Evolutionary conservation across 2,329 filamentous ascomycete species (phyloP).

Genomic region (Thermomyces lanuginosus): DNA sequence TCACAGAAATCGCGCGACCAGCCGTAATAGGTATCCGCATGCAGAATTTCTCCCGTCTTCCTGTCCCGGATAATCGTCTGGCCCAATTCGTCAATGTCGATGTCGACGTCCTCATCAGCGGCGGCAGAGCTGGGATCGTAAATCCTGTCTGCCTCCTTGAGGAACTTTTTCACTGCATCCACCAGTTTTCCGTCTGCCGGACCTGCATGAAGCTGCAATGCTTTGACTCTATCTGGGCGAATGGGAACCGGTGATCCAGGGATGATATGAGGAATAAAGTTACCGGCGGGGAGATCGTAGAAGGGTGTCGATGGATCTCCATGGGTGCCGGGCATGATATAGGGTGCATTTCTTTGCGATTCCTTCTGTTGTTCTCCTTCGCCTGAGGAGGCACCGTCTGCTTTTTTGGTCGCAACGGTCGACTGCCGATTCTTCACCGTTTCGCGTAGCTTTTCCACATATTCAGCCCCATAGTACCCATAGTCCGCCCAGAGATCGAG

Average conservation of each 20-base stretch:
- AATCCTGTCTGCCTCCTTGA: conserved; percentile 53
- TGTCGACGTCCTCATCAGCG: conserved; percentile 32
- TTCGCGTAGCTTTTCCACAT: conserved; percentile 43
- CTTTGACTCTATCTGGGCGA: conserved; percentile 51
- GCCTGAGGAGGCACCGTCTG: conserved; percentile 13
- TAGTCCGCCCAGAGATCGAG: conserved; percentile 56
- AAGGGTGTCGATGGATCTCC: conserved; percentile 58
- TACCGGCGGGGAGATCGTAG: conserved; percentile 69
- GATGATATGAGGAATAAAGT: conserved; percentile 62
- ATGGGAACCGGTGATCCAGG: conserved; percentile 62
- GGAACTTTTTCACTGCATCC: conserved; percentile 51
- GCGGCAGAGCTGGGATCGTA: conserved; percentile 39
- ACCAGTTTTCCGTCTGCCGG: conserved; percentile 51
- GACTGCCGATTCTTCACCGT: conserved; percentile 34
- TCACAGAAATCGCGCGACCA: conserved; percentile 71
- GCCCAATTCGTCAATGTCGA: conserved; percentile 61
- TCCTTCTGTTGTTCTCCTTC: conserved; percentile 27
- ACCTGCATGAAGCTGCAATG: conserved; percentile 52
- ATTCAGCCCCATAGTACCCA: conserved; percentile 40
- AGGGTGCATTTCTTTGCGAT: conserved; percentile 38
- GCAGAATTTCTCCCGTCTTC: conserved; percentile 46
- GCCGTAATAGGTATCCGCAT: conserved; percentile 67
- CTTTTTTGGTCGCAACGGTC: conserved; percentile 15
- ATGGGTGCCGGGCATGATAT: conserved; percentile 57
- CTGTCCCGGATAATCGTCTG: conserved; percentile 51